Conservation (phyloP, 805 yeast genomes). For the Yueomyces sinensis region DNA sequence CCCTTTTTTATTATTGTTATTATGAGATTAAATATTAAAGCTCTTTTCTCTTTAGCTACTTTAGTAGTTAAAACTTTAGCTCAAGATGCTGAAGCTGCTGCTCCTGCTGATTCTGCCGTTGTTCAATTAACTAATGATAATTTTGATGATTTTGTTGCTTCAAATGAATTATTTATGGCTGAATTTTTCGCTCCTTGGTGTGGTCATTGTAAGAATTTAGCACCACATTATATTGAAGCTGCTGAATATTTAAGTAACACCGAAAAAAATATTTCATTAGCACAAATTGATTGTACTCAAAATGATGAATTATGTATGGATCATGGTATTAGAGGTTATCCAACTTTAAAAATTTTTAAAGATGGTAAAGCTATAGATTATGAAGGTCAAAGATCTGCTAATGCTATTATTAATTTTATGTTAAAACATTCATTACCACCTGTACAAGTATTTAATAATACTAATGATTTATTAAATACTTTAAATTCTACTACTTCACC, state of each 20-base stretch:
- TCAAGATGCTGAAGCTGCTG: constrained; percentile 43
- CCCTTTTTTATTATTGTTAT: too few species aligned
- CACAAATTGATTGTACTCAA: constrained; percentile 78
- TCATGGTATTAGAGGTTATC: constrained; percentile 68
- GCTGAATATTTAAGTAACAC: constrained; percentile 45
- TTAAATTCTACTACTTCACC: constrained; percentile 29
- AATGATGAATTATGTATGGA: constrained; percentile 57
- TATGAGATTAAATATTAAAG: constrained; percentile 7
- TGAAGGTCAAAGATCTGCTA: constrained; percentile 75
- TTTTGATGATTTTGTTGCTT: constrained; percentile 51
- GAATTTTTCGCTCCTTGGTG: constrained; percentile 97
- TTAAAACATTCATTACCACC: constrained; percentile 71
- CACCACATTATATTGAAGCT: constrained; percentile 68
- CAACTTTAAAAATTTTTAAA: constrained; percentile 68
- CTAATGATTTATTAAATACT: constrained; percentile 37
- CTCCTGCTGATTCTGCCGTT: constrained; percentile 77
- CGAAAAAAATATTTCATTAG: constrained; percentile 55
- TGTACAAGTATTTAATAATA: constrained; percentile 36
- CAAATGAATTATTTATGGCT: constrained; percentile 68
- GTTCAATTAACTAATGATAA: constrained; percentile 58
- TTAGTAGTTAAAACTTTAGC: constrained; percentile 19
- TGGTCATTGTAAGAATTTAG: constrained; percentile 85
- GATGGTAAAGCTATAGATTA: constrained; percentile 44
- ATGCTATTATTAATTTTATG: constrained; percentile 68
- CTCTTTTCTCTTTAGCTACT: constrained; percentile 12